These are phyloP conservation scores for Ganoderma lucidum DNA, from an alignment of 1,284 basidiomycete species.

Conservation along the genomic window DNA sequence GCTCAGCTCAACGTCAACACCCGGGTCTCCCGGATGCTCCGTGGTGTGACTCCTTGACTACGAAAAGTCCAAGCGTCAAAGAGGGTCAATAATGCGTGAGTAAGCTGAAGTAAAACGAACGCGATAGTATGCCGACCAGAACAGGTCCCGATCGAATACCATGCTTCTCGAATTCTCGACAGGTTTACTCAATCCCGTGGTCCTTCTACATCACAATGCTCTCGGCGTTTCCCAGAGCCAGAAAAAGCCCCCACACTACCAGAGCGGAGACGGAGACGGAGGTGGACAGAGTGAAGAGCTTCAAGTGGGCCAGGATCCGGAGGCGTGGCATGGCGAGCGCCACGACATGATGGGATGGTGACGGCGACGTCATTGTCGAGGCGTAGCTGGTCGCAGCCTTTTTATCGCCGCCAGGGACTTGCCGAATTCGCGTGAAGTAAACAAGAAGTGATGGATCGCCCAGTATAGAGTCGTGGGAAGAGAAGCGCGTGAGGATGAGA, in stretches of 20 bases:
- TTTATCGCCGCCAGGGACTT: neutral
- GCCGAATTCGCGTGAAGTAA: slow-evolving; percentile 1
- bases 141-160: neutral
- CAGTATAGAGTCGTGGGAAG: slow-evolving; percentile 21
- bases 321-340: neutral
- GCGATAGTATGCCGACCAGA: neutral
- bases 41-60: neutral
- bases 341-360: neutral
- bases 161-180: slow-evolving; percentile 1
- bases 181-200: neutral
- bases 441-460: neutral
- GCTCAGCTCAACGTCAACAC: neutral
- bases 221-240: slow-evolving; percentile 2
- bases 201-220: neutral
- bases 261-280: neutral
- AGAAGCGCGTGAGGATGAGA: slow-evolving; percentile 15
- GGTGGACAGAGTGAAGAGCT: neutral
- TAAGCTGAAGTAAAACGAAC: neutral
- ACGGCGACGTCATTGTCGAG: neutral
- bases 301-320: no score
- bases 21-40: neutral
- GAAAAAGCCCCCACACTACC: neutral
- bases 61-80: neutral
- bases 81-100: neutral
- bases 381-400: neutral